Percentiles rank a stretch among this genome's conserved stretches.
Conservation (phyloP, 345 rosid genomes). For the Eucalyptus fibrosa region DNA sequence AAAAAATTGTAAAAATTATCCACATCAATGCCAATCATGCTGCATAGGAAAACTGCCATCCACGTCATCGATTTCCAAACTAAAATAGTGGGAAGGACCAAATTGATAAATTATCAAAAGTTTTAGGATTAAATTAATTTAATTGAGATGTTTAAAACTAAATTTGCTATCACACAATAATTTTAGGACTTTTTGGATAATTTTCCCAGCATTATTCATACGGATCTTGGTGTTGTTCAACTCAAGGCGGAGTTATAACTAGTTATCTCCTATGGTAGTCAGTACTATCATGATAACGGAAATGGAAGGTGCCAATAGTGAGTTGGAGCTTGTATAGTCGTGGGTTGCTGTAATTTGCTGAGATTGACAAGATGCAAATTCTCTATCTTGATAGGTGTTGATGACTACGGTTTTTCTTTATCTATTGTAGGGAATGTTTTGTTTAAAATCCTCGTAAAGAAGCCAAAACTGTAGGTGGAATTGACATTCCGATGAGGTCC, state of each 20-base stretch:
- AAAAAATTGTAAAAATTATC: too few relatives aligned
- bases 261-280: neutral
- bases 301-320: neutral
- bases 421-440: neutral
- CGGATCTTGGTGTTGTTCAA: neutral
- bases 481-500: neutral
- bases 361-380: neutral
- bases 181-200: too few relatives aligned
- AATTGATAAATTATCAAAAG: too few relatives aligned
- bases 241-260: neutral
- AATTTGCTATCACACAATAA: too few relatives aligned
- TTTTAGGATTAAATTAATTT: too few relatives aligned
- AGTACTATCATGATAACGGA: neutral
- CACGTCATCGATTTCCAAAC: too few relatives aligned
- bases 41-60: rapidly evolving
- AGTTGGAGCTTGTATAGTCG: neutral
- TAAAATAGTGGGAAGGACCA: neutral
- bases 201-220: too few relatives aligned
- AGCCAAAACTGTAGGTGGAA: neutral
- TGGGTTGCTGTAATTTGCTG: neutral
- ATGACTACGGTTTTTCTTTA: neutral
- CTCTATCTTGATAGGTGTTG: neutral
- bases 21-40: rapidly evolving
- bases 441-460: neutral
- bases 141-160: too few relatives aligned